Base-by-base conservation (phyloP, 2,329 filamentous ascomycete species). In the Cladosporium sphaerospermum region DNA sequence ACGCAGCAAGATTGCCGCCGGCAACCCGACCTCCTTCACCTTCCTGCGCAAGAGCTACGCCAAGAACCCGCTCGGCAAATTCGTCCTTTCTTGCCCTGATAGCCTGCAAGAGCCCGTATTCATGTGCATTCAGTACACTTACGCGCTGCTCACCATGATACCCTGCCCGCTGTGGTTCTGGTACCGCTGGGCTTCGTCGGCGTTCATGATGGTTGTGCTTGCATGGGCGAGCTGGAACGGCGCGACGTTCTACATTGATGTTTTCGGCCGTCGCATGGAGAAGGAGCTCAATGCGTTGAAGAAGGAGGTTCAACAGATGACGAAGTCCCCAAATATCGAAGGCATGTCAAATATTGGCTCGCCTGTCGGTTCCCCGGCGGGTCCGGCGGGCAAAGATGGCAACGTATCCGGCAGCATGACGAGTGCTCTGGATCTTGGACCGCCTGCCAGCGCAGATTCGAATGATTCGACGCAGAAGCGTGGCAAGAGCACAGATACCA, bases 181-280 rank as follows among this genome's bases (percentile, higher is more conserved):
- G 77, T 93, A 85, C 66, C 83, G 85, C 42, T 89, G 84, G 79
- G 85, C 88, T 0, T 93, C 88, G 39, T 83, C 85, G 2, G 60
- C 69, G 0, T 99, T 96, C 71, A 76, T 99, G 43, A 76, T 85
- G 52, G 73, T 81, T 2, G 84, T 99, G n/a, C 97, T 99, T 66
- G 78, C 83, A 41, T 96, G 91, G 90, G 95, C 89, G 62, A 86
- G 96, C 53, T 95, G 96, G 75, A 99, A 99, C 62, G 93, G 93
- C 32, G 89, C 93, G 14, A 97, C 91, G 0, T 99, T 88, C 71
- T 99, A 99, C 71, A 97, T 99, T 65, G 93, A 99, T 63, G 89
- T 97, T 1, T 99, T 97, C 68, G 93, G 95, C 51, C 95, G 88
- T 64, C 83, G 91, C 2, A 97, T 99, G 77, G 89, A 99, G 75